Evolutionary conservation across 805 yeast genomes (phyloP), one percentile per base, ranked within the genome.

Genomic region (Dipodascus albidus): DNA sequence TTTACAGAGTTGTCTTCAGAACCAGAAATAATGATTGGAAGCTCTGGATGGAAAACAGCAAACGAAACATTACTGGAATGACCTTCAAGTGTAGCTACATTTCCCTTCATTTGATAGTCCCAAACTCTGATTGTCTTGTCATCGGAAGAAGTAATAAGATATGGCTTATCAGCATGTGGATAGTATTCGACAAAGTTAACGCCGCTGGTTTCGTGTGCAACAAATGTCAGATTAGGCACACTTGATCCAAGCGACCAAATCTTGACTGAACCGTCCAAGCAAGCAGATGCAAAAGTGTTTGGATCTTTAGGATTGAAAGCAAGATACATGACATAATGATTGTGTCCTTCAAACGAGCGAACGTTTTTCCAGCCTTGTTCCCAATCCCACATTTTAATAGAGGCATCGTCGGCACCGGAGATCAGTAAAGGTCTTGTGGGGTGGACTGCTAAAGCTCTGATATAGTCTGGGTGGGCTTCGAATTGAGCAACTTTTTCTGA

Each of bases 401-500:
- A 80, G 75, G 86, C 81, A 68, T 93, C 99, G 71, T 93, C 99
- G 49, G 91, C 82, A 41, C 89, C 87, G 2, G 97, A 85, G 62
- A 93, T 75, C 51, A 93, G 77, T 62, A 85, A 86, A 22, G 98
- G 95, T 71, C 86, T 87, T 17, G 91, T 77, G 47, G 98, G 97
- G 70, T 93, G 99, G 47, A 91, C 95, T 9, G 96, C 93, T 59
- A 93, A 80, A 54, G 87, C 81, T 68, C 99, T 83, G 64, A 93
- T 86, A 70, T 93, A 93, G 70, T 93, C 99, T 6, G 96, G 96
- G 67, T 93, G 99, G 8, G 97, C 98, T 73, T 93, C 99, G 65
- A 91, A 93, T 71, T 90, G 98, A 41, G 87, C 78, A 58, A 93
- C 80, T 67, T 88, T 89, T 70, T 93, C 99, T 54, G 95, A 90